These are phyloP conservation scores for Zoysia matrella DNA, from an alignment of 202 grass and related monocot genomes.

Conservation along the genomic window DNA sequence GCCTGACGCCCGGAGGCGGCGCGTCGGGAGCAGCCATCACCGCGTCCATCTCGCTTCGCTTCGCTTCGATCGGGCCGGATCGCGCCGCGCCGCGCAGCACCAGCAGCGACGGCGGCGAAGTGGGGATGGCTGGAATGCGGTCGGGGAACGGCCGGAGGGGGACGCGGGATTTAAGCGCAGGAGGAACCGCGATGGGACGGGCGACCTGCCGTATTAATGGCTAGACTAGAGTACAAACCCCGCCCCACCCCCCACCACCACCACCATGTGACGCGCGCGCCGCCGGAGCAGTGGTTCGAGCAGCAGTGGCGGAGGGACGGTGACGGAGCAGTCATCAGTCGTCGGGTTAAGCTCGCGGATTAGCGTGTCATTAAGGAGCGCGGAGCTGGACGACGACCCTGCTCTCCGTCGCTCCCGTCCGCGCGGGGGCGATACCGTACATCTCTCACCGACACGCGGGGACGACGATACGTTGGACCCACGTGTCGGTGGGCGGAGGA, in stretches of 20 bases:
- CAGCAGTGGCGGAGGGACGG: neutral
- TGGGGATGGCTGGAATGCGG: neutral
- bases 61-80: neutral
- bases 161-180: conserved; percentile 50
- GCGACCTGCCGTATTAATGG: conserved; percentile 58
- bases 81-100: neutral
- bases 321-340: too few relatives aligned
- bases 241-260: neutral
- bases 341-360: conserved; percentile 30
- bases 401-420: neutral
- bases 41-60: conserved; percentile 40
- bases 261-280: conserved; percentile 36
- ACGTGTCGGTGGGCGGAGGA: neutral
- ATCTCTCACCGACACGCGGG: neutral
- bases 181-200: conserved; percentile 44
- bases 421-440: neutral
- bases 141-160: neutral
- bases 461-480: neutral
- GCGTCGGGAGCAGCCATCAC: conserved; percentile 40
- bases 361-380: conserved; percentile 49
- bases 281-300: neutral
- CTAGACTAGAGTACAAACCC: conserved; percentile 9
- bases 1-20: conserved; percentile 52
- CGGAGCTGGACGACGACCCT: conserved; percentile 38
- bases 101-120: neutral